Evolutionary conservation across 257 asterid genomes (phyloP).

Genomic region (Ophiorrhiza pumila): DNA sequence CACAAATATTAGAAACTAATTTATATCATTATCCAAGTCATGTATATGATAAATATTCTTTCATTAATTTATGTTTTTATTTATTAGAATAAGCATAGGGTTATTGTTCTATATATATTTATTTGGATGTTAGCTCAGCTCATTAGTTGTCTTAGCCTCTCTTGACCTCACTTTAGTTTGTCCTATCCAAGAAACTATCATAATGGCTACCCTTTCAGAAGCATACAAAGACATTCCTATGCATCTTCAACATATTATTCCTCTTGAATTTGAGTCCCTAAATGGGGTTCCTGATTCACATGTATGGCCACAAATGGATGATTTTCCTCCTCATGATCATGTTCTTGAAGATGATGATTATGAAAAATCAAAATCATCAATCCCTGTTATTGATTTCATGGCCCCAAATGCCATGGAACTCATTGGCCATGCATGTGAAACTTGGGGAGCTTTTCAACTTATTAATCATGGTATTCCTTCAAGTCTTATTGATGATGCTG

Average conservation of each 20-base stretch:
- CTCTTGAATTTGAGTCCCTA: slow-evolving; percentile 56
- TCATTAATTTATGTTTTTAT: too few relatives aligned
- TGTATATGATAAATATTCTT: too few relatives aligned
- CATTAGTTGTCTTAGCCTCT: not conserved
- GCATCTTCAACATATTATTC: slow-evolving; percentile 44
- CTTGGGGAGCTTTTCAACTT: slow-evolving; percentile 62
- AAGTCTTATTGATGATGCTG: slow-evolving; percentile 40
- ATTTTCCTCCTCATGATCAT: not conserved
- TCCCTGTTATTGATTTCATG: slow-evolving; percentile 50
- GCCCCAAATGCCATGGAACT: slow-evolving; percentile 43
- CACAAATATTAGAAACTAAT: too few relatives aligned
- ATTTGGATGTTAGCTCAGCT: not conserved
- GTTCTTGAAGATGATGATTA: not conserved
- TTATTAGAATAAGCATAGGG: too few relatives aligned
- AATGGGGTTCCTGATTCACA: slow-evolving; percentile 59
- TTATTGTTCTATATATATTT: too few relatives aligned
- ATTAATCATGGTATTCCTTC: slow-evolving; percentile 49
- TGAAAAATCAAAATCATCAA: not conserved
- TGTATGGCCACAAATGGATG: slow-evolving; percentile 35
- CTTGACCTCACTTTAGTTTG: not conserved
- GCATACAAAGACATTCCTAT: slow-evolving; percentile 44
- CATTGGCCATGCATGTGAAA: slow-evolving; percentile 51
- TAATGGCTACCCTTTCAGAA: slow-evolving; percentile 50
- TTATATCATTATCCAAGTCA: too few relatives aligned
- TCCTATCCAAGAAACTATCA: not conserved